A percentile compares a stretch with the other conserved stretches of the same genome.
Conservation (phyloP, 2,329 filamentous ascomycete species). For the Aspergillus sp. region DNA sequence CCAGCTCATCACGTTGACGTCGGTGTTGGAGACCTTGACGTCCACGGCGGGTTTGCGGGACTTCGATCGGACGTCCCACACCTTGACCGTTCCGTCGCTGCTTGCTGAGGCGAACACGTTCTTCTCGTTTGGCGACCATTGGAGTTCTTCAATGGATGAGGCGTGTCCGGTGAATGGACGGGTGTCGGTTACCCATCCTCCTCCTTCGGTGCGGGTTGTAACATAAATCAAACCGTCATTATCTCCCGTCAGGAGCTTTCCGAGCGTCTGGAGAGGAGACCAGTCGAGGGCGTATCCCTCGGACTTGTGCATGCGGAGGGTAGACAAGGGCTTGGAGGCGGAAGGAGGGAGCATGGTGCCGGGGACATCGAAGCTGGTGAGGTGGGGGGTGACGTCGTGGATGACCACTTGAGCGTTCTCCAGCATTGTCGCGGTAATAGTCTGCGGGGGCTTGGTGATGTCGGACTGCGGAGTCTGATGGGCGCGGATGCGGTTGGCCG, state of each 20-base stretch:
- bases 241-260: slow-evolving; percentile 89
- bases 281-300: slow-evolving; percentile 98
- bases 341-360: slow-evolving; percentile 76
- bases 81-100: slow-evolving; percentile 88
- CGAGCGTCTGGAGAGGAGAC: slow-evolving; percentile 77
- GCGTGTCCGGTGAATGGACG: slow-evolving; percentile 81
- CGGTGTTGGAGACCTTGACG: slow-evolving; percentile 76
- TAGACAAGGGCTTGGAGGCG: slow-evolving; percentile 85
- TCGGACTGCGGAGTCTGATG: slow-evolving; percentile 71
- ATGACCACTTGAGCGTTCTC: slow-evolving; percentile 87
- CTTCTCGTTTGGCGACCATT: slow-evolving; percentile 92
- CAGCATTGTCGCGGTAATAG: slow-evolving; percentile 86
- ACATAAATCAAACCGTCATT: slow-evolving; percentile 85
- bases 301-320: slow-evolving; percentile 83
- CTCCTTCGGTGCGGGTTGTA: slow-evolving; percentile 82
- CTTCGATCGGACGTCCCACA: slow-evolving; percentile 95
- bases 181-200: slow-evolving; percentile 84
- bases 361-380: slow-evolving; percentile 85
- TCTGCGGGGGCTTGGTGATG: slow-evolving; percentile 70
- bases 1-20: slow-evolving; percentile 98
- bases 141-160: slow-evolving; percentile 86
- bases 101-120: slow-evolving; percentile 94
- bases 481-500: slow-evolving; percentile 88
- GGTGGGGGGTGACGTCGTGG: slow-evolving; percentile 89
- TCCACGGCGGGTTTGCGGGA: slow-evolving; percentile 83